These are phyloP conservation scores for Rhizopogon vesiculosus DNA, from an alignment of 768 basidiomycete species.

Conservation along the genomic window DNA sequence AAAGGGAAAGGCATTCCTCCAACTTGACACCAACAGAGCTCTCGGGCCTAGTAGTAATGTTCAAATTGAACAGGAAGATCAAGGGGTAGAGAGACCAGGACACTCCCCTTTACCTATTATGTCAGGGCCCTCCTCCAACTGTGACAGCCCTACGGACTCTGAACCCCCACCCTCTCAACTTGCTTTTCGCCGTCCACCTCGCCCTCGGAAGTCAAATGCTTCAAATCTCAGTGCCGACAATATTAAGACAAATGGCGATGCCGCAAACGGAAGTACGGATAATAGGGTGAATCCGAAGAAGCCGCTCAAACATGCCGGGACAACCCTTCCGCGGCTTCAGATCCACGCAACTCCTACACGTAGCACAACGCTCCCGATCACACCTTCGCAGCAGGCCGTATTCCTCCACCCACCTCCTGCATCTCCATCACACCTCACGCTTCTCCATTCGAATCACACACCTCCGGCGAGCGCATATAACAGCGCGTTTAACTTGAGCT, in stretches of 20 bases:
- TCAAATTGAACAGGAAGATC: not conserved
- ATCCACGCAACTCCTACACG: conserved; percentile 55
- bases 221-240: conserved; percentile 44
- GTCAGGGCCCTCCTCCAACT: conserved; percentile 41
- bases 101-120: conserved; percentile 55
- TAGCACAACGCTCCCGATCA: conserved; percentile 57
- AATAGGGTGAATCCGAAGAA: not conserved
- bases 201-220: conserved; percentile 54
- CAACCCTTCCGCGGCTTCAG: conserved; percentile 52
- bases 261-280: not conserved
- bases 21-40: conserved; percentile 58
- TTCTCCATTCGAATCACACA: conserved; percentile 55
- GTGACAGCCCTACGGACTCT: conserved; percentile 40
- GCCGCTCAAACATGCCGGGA: not conserved
- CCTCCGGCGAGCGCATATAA: conserved; percentile 43
- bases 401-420: conserved; percentile 25
- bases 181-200: conserved; percentile 46
- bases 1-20: conserved; percentile 54
- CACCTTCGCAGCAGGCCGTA: conserved; percentile 15
- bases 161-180: conserved; percentile 68
- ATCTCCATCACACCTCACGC: conserved; percentile 59
- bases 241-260: not conserved
- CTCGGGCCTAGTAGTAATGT: conserved; percentile 34
- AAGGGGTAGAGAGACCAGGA: conserved; percentile 40
- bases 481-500: conserved; percentile 29